Evolutionary conservation across 2,329 filamentous ascomycete genomes (phyloP), one percentile per base, ranked within the genome.

Genomic region (Fusarium algeriense): DNA sequence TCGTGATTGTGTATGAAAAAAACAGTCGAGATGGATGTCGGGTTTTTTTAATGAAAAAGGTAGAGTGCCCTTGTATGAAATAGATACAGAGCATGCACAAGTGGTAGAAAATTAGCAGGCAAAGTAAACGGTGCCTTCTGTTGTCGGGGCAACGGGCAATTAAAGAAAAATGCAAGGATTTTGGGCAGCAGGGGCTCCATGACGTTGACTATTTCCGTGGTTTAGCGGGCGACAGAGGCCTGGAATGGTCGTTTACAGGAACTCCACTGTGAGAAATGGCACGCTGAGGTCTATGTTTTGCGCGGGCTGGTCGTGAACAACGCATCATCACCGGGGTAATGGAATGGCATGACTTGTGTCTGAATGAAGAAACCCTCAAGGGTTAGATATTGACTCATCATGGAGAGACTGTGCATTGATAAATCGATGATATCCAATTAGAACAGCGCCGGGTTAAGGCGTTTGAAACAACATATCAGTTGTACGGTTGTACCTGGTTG

Each of bases 81-180:
- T 65, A 58, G 59, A 45, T 52, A 19, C 34, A 28, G 37, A 20
- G 15, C 53, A 41, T 63, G 65, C 69, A 67, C 65, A 73, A 70
- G n/a, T 45, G 34, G 28, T 19, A 43, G 63, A 58, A 64, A 70
- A 71, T 68, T 69, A 58, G 46, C 62, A 40, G 57, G 58, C 40
- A 71, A 71, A 75, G 74, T 77, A 68, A 78, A 75, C 67, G 68
- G 41, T 53, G 50, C 15, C 28, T 46, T 7, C 17, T 19, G 77
- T 79, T 71, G 68, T 62, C 74, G 17, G 66, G 68, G 76, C 75
- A 79, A 79, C 77, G 35, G 20, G 32, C 40, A 38, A 50, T 62
- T 62, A 64, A 49, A 35, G 55, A 67, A 73, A 70, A 62, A 54
- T 66, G 28, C 56, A 60, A 37, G 63, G 64, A 35, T 56, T 19